Percentiles rank a stretch among this genome's conserved stretches.
These are phyloP conservation scores for Beauveria asiatica DNA, from an alignment of 2,329 filamentous ascomycete genomes.

Conservation along the genomic window DNA sequence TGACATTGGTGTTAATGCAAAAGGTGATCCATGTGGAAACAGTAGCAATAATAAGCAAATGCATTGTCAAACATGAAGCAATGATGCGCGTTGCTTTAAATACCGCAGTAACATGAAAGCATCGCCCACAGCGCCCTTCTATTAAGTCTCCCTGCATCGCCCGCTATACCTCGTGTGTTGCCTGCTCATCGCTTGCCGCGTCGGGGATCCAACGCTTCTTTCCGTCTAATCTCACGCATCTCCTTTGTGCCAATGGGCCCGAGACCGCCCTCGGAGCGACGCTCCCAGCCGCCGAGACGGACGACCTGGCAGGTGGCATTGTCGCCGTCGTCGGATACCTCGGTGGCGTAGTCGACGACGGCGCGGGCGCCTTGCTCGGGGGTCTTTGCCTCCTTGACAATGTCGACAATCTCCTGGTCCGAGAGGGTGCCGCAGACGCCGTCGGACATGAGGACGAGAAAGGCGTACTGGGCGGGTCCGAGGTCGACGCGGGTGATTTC, in stretches of 20 bases:
- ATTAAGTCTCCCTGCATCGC: neutral
- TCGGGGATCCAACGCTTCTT: conserved; percentile 75
- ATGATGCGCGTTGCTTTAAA: neutral
- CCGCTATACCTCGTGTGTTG: neutral
- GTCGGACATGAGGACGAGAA: conserved; percentile 81
- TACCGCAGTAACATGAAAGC: neutral
- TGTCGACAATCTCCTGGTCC: conserved; percentile 94
- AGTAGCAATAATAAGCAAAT: neutral
- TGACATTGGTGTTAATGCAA: neutral
- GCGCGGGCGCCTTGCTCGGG: conserved; percentile 75
- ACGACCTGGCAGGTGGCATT: conserved; percentile 63
- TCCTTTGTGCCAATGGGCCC: conserved; percentile 90
- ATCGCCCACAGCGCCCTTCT: neutral
- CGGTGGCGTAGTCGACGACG: conserved; percentile 80
- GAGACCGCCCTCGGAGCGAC: conserved; percentile 72
- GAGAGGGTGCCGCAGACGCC: conserved; percentile 77
- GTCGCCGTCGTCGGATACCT: conserved; percentile 62
- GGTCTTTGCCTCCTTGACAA: conserved; percentile 87
- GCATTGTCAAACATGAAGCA: neutral
- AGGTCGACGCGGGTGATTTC: conserved; percentile 76
- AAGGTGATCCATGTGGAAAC: neutral
- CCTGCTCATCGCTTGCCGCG: neutral
- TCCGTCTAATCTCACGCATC: conserved; percentile 71
- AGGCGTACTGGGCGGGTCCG: conserved; percentile 75
- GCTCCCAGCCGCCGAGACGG: conserved; percentile 60